Conservation (phyloP, 345 rosid species). For the Populus nigra region DNA sequence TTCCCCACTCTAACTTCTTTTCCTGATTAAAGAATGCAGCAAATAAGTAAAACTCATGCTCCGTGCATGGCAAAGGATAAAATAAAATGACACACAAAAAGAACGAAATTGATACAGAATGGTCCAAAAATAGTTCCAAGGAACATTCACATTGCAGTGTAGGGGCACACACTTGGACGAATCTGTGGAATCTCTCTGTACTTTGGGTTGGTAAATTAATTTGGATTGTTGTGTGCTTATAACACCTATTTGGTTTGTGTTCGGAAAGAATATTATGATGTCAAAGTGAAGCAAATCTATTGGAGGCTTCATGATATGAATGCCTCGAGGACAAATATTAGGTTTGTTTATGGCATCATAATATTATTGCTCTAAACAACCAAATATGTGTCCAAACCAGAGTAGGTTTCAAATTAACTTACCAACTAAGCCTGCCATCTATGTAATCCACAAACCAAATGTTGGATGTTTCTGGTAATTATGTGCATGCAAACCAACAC, state of each 20-base stretch:
- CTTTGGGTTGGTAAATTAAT: too few species aligned
- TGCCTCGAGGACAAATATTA: not conserved
- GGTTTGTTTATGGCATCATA: not conserved
- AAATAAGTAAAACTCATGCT: not conserved
- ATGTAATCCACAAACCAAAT: not conserved
- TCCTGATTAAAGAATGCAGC: slow-evolving; percentile 46
- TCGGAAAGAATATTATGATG: too few species aligned
- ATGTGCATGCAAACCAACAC: not conserved
- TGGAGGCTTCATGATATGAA: not conserved
- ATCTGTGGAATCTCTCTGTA: too few species aligned
- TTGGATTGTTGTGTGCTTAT: too few species aligned
- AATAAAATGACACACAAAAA: not conserved
- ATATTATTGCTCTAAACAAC: not conserved
- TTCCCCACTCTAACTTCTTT: slow-evolving; percentile 90
- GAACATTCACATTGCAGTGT: not conserved
- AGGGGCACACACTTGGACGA: too few species aligned
- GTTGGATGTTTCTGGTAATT: not conserved
- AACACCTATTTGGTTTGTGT: too few species aligned
- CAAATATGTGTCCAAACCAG: not conserved
- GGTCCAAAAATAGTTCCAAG: not conserved
- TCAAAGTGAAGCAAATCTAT: not conserved
- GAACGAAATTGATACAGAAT: not conserved
- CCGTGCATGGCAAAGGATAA: not conserved
- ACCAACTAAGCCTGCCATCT: not conserved
- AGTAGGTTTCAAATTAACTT: not conserved